phyloP scores from a whole-genome alignment of 2,329 filamentous ascomycete species.

The Cryphonectria carpinicola region DNA sequence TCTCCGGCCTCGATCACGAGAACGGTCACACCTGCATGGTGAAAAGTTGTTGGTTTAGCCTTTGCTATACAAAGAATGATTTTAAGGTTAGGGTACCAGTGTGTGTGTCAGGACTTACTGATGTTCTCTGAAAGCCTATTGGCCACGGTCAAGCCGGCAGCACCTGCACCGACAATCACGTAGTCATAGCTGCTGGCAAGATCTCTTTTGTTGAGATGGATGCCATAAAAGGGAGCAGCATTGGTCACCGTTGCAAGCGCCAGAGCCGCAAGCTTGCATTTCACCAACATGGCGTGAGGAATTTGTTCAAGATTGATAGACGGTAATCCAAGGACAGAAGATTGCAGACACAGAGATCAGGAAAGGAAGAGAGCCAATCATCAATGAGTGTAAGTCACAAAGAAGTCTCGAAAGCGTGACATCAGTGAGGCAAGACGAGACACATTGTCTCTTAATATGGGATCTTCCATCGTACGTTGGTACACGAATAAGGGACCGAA shows the following conservation, averaged over 20 bases:
- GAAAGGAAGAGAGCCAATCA: not conserved
- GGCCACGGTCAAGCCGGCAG: conserved; percentile 33
- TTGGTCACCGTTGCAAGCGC: conserved; percentile 12
- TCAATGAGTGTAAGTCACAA: not conserved
- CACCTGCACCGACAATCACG: conserved; percentile 24
- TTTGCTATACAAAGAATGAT: not conserved
- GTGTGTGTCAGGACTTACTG: conserved; percentile 11
- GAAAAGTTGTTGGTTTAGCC: conserved; percentile 14
- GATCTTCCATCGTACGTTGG: not conserved
- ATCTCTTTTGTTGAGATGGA: conserved; percentile 7
- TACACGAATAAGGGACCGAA: not conserved
- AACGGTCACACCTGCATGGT: conserved; percentile 32
- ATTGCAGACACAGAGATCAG: not conserved
- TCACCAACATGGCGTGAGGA: conserved; percentile 10
- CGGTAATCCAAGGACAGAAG: conserved; percentile 8
- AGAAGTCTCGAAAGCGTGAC: not conserved
- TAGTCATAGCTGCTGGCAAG: conserved; percentile 26
- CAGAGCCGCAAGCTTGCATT: conserved; percentile 6
- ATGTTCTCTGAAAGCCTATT: conserved; percentile 35
- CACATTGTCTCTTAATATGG: not conserved
- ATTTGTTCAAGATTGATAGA: not conserved
- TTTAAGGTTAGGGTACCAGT: not conserved
- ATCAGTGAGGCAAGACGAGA: not conserved
- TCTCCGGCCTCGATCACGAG: conserved; percentile 37
- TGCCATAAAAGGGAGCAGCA: conserved; percentile 21